Evolutionary conservation across 352 stramenopile species (phyloP).

Genomic region (Pythium oligandrum): DNA sequence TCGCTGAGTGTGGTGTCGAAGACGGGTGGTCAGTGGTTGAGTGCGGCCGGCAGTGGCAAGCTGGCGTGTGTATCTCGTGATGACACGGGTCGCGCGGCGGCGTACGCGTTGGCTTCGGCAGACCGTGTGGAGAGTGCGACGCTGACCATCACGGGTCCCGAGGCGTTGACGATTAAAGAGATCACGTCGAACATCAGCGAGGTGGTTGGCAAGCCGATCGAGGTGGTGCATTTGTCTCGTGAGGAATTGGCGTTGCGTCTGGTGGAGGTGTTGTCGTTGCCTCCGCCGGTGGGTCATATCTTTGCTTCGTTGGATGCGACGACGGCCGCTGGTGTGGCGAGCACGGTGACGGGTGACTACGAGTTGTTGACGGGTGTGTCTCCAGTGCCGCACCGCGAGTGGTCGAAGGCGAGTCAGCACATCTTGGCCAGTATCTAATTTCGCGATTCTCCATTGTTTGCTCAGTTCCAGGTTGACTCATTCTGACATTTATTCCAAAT

Average conservation of each 20-base stretch:
- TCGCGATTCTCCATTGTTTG: too few species aligned
- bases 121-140: not conserved
- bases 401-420: conserved; percentile 4
- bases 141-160: not conserved
- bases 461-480: too few species aligned
- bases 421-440: too few species aligned
- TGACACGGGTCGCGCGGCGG: not conserved
- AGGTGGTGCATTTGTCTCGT: conserved; percentile 5
- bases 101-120: not conserved
- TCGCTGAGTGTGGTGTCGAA: too few species aligned
- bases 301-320: conserved; percentile 17
- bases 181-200: not conserved
- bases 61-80: conserved; percentile 1
- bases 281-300: conserved; percentile 3
- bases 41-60: not conserved
- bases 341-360: conserved; percentile 10
- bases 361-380: conserved; percentile 15
- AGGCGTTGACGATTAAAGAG: conserved; percentile 1
- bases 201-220: not conserved
- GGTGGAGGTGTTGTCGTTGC: too few species aligned
- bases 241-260: too few species aligned
- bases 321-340: conserved; percentile 8
- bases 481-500: too few species aligned
- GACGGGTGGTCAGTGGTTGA: conserved; percentile 1
- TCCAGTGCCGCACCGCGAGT: conserved; percentile 10